Conservation (phyloP, 2,329 filamentous ascomycete species). For the Parasarocladium wereldwijsianum region DNA sequence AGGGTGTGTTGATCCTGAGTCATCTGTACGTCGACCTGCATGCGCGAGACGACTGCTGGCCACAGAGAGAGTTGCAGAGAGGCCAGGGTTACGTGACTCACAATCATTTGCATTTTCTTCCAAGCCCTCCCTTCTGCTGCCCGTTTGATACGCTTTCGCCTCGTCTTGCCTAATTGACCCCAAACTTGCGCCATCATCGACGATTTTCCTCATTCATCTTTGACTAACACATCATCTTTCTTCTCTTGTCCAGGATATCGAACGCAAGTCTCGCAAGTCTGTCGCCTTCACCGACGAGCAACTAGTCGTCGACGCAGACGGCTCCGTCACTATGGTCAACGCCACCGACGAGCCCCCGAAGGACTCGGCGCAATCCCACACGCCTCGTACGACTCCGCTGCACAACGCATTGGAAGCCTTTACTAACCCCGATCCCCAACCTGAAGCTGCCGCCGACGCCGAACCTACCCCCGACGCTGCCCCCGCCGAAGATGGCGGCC, state of each 20-base stretch:
- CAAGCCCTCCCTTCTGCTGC: slow-evolving; percentile 6
- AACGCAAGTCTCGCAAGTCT: slow-evolving; percentile 74
- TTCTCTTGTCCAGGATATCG: slow-evolving; percentile 15
- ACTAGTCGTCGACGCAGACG: slow-evolving; percentile 79
- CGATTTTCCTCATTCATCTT: slow-evolving; percentile 6
- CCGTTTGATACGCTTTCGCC: slow-evolving; percentile 4
- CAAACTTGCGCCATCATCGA: slow-evolving; percentile 10
- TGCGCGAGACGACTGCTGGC: too few species aligned
- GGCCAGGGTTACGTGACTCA: too few species aligned
- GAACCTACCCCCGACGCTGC: slow-evolving; percentile 24
- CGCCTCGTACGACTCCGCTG: slow-evolving; percentile 48
- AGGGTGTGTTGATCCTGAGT: too few species aligned
- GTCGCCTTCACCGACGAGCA: slow-evolving; percentile 86
- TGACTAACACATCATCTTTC: slow-evolving; percentile 6
- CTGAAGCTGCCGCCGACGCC: slow-evolving; percentile 23
- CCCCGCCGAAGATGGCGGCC: slow-evolving; percentile 33
- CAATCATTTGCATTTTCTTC: slow-evolving; percentile 4
- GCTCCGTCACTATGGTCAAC: slow-evolving; percentile 64
- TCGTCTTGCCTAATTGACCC: slow-evolving; percentile 1
- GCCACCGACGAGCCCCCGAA: slow-evolving; percentile 55
- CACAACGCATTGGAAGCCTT: slow-evolving; percentile 39
- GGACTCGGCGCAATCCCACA: slow-evolving; percentile 69
- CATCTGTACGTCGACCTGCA: too few species aligned
- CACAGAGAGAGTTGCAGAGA: too few species aligned
- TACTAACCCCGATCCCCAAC: slow-evolving; percentile 34